Base-by-base conservation (phyloP, 1,284 basidiomycete species). In the Vanrija sp. region DNA sequence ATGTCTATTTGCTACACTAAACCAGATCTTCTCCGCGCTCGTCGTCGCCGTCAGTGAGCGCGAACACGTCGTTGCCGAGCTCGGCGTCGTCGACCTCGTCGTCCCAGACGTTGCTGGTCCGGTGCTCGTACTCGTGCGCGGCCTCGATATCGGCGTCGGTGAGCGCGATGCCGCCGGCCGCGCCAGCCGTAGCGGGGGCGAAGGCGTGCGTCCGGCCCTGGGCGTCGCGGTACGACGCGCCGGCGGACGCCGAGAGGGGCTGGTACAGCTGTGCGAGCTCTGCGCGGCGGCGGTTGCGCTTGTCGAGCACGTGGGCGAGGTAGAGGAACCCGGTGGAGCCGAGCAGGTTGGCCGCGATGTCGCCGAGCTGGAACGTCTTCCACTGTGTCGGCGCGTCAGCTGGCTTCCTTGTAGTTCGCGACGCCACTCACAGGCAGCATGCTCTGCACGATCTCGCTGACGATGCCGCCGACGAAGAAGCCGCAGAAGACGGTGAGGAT, bases 301-400 rank as follows among this genome's bases (percentile, higher is more conserved):
- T 45, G 28, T 65, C 52, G 26, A 73, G 60, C 8, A 72, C 54
- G 48, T 74, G 67, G 4, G 74, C 73, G 34, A 74, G 46, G 62
- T 68, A 73, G 46, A 75, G 66, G 59, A 74, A 76, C 3, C 72
- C 28, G 0, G 65, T 55, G 2, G 70, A 65, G 47, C 76, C 76
- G 46, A 69, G 54, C 34, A 78, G 64, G 58, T 78, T 77, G 34
- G 75, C 73, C 16, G 70, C 38, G 19, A 78, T 68, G 55, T 78
- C 76, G 40, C 72, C 67, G 55, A 67, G 65, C 54, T 78, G 73
- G 55, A 78, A 78, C 34, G 54, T 57, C 47, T 73, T 74, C 68
- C 67, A 74, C 71, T 74, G 54, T 3, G 28, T 2, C 6, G 21
- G 21, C 5, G 26, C 28, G 46, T 54, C n/a, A 58, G 54, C 44